Conservation (phyloP, 208 protist species). For the Leishmania major region DNA sequence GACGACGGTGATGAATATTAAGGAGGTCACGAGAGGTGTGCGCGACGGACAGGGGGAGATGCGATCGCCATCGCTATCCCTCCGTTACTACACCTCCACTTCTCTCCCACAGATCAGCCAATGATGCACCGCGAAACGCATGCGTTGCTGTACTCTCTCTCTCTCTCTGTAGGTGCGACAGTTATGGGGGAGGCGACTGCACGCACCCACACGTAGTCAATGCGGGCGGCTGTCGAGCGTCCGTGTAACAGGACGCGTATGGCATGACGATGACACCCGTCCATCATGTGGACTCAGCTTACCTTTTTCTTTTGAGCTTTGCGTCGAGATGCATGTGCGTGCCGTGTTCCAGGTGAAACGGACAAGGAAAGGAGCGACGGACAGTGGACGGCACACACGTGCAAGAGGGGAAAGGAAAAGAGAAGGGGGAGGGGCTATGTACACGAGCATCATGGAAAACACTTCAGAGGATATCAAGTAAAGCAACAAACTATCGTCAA, state of each 20-base stretch:
- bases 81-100: not conserved
- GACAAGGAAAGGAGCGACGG: not conserved
- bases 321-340: not conserved
- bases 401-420: not conserved
- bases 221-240: not conserved
- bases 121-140: not conserved
- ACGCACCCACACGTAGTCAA: not conserved
- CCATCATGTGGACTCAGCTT: too few relatives aligned
- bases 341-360: not conserved
- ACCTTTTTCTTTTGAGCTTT: too few relatives aligned
- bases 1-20: not conserved
- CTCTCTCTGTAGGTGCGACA: not conserved
- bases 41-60: not conserved
- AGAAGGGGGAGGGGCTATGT: conserved; percentile 3
- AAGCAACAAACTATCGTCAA: not conserved
- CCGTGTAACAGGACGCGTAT: not conserved
- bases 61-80: not conserved
- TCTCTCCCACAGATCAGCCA: not conserved
- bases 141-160: not conserved
- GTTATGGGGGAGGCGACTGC: not conserved
- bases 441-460: not conserved
- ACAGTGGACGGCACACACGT: not conserved
- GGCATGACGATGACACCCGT: not conserved
- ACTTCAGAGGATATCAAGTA: not conserved
- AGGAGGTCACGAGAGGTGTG: not conserved